Conservation (phyloP, 805 yeast species). For the Nakazawaea wickerhamii region DNA sequence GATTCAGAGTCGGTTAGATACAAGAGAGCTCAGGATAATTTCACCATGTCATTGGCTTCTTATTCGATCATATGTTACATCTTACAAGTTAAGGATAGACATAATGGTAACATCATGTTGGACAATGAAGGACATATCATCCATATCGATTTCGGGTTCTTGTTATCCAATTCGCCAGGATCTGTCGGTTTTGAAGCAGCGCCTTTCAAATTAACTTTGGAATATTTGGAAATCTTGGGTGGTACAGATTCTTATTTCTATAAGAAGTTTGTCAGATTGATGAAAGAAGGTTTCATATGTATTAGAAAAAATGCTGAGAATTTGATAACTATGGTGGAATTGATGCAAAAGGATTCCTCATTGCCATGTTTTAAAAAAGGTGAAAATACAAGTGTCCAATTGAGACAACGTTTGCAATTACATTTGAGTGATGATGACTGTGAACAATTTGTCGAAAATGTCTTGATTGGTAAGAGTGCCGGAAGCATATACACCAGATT, state of each 20-base stretch:
- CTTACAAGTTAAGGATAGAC: conserved; percentile 91
- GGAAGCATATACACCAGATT: conserved; percentile 88
- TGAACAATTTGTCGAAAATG: conserved; percentile 72
- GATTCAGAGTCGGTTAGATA: conserved; percentile 46
- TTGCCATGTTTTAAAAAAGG: conserved; percentile 93
- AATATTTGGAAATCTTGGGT: conserved; percentile 84
- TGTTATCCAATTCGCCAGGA: conserved; percentile 93
- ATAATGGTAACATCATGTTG: conserved; percentile 95
- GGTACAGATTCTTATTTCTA: conserved; percentile 64
- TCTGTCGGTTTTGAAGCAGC: conserved; percentile 97
- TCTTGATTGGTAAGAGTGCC: conserved; percentile 71
- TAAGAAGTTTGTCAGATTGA: conserved; percentile 51
- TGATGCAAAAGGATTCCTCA: conserved; percentile 88
- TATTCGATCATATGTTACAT: conserved; percentile 88
- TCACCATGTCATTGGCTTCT: conserved; percentile 82
- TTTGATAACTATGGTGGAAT: conserved; percentile 76
- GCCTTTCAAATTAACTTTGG: conserved; percentile 88
- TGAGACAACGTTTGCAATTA: conserved; percentile 78
- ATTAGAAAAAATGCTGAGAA: conserved; percentile 70
- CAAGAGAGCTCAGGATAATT: conserved; percentile 75
- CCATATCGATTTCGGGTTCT: conserved; percentile 92
- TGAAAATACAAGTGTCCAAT: conserved; percentile 68
- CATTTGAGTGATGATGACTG: conserved; percentile 68
- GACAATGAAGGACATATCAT: conserved; percentile 94
- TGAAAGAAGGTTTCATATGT: conserved; percentile 70